These are phyloP conservation scores for Carallia brachiata DNA, from an alignment of 345 rosid species.

Conservation along the genomic window DNA sequence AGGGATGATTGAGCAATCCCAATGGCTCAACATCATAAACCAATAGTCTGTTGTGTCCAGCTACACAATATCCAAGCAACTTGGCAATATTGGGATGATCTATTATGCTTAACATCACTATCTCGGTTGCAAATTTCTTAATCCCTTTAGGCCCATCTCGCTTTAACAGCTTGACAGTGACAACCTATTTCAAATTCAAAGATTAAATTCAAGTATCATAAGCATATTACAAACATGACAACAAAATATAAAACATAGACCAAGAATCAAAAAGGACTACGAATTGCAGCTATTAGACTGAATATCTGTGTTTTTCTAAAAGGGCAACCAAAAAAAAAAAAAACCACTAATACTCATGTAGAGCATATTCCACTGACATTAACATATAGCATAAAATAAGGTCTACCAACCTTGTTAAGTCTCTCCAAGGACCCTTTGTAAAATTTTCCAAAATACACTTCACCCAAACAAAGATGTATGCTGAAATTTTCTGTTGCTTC, in stretches of 20 bases:
- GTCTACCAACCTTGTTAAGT: constrained; percentile 47
- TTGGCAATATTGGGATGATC: constrained; percentile 47
- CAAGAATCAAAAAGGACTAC: no score
- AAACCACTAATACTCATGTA: no score
- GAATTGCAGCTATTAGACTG: no score
- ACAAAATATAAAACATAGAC: not conserved
- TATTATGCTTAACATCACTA: constrained; percentile 29
- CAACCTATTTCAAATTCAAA: constrained; percentile 24
- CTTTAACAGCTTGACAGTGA: constrained; percentile 46
- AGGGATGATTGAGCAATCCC: constrained; percentile 40
- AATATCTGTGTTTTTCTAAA: no score
- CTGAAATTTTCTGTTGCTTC: constrained; percentile 62
- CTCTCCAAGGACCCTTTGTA: constrained; percentile 60
- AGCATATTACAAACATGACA: not conserved
- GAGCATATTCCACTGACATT: no score
- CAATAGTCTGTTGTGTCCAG: constrained; percentile 39
- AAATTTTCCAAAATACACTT: constrained; percentile 88
- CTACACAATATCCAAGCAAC: constrained; percentile 40
- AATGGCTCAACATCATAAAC: constrained; percentile 47
- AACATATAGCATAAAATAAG: not conserved
- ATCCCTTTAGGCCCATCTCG: constrained; percentile 39
- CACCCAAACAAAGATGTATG: constrained; percentile 64
- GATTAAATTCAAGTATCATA: not conserved
- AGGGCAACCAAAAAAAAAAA: no score
- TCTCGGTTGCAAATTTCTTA: constrained; percentile 40